Evolutionary conservation across 495 filamentous ascomycete genomes (phyloP), one percentile per base, ranked within the genome.

Genomic region (Schizothecium vesticola): DNA sequence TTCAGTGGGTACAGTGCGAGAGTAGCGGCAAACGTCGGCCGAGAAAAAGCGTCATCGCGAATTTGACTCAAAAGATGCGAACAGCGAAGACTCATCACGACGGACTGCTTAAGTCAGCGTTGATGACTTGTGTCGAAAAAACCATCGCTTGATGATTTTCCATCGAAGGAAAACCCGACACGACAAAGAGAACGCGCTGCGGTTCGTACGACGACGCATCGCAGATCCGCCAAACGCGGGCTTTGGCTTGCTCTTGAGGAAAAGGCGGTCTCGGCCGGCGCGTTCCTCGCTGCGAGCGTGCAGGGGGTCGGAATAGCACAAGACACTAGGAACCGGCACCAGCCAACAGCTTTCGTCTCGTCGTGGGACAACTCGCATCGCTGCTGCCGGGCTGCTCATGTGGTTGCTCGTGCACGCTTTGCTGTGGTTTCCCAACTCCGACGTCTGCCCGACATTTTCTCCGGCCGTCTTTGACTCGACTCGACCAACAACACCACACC

Each of bases 1-100:
- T 51, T 51, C 11, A 24, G 23, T 19, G 33, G 4, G 33, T 11
- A 59, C 43, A 51, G 43, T 51, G 43, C 43, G 43, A 8, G 19
- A 28, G 5, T 59, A 23, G 31, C 68, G 68, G 69, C 65, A 67
- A 67, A 22, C 67, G 60, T 70, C 70, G 70, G 58, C 23, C 24
- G 58, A 51, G 16, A 51, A 13, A 11, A 51, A 51, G 19, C 43
- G 43, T 51, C 43, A 51, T 51, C 43, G 43, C 43, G 43, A 51
- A 51, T 51, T 51, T n/a, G 43, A 13, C 12, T 19, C 16, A n/a
- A n/a, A 51, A 51, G 3, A 19, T 51, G 19, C 43, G 7, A 13
- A 51, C 43, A n/a, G 43, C 43, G 43, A 51, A 51, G 43, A 51
- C 43, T 51, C 43, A 51, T n/a, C 13, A 43, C 13, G 13, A 43